Evolutionary conservation across 108 stramenopile genomes (phyloP), one percentile per base, ranked within the genome.

Genomic region (Skeletonema tropicum): DNA sequence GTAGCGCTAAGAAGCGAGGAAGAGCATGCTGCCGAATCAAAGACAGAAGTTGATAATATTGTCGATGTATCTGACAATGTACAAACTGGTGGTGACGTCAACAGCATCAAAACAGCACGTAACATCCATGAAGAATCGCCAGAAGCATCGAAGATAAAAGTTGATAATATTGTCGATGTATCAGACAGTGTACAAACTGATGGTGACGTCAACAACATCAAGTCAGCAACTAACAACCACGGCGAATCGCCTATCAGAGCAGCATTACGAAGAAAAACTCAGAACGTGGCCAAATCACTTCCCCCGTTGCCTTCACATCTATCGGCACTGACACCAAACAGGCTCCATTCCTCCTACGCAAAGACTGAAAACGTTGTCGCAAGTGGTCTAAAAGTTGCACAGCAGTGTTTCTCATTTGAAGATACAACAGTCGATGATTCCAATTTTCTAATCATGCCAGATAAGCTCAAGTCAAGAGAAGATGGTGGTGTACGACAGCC

Each of bases 401-500:
- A 70, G 4, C 73, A 81, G 31, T 81, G 80, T 42, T 81, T 81
- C 17, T 81, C 80, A 6, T 81, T 81, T 39, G 74, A 81, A 25
- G 80, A 81, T 66, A 81, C 80, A 1, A 81, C 80, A 0, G 19
- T 70, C 39, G 80, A 81, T 31, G 80, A 81, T 26, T 57, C 73
- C 17, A 42, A 39, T 59, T 60, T 78, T 31, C 33, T 71, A 6
- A 46, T 64, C 14, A 33, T 66, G 35, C 73, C 73, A 2, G 52
- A 74, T 3, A 55, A 65, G 29, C 17, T 52, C 10, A 33, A 32
- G 30, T 21, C 41, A 32, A 32, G 46, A 23, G 64, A 17, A 29
- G 11, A 66, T 48, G 38, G 62, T 25, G 66, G 49, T 15, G 23
- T 42, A 23, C 38, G 30, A 11, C 57, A 19, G 14, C 64, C 45